Evolutionary conservation across 202 grass and related monocot species (phyloP).

Genomic region (Zizania palustris): DNA sequence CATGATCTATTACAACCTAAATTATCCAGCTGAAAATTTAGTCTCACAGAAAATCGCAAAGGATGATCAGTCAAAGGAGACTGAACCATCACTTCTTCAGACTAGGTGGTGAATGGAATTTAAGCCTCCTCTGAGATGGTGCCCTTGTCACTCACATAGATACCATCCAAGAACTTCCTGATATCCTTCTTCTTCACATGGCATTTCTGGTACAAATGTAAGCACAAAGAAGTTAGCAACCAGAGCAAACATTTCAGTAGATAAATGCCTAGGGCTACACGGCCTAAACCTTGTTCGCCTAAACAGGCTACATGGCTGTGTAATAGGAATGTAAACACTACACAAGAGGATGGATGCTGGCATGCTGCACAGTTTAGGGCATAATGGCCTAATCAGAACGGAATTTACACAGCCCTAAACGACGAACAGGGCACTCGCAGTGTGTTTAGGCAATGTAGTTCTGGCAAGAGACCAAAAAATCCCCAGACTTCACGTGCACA

Average conservation of each 20-base stretch:
- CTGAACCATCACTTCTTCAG: not conserved
- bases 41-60: conserved; percentile 33
- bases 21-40: conserved; percentile 43
- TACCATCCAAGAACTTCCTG: conserved; percentile 83
- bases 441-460: no score
- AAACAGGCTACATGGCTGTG: no score
- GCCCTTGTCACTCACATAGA: conserved; percentile 75
- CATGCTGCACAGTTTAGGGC: no score
- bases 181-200: conserved; percentile 90
- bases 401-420: no score
- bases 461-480: no score
- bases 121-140: conserved; percentile 57
- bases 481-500: no score
- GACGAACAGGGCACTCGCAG: no score
- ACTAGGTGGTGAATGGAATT: not conserved
- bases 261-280: no score
- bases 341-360: no score
- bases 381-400: no score
- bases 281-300: no score
- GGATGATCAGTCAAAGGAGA: not conserved
- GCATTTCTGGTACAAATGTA: conserved; percentile 58
- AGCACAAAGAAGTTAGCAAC: not conserved
- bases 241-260: not conserved
- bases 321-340: not conserved
- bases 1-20: conserved; percentile 38